phyloP scores from a whole-genome alignment of 768 basidiomycete genomes.

The Flagelloscypha sp. region DNA sequence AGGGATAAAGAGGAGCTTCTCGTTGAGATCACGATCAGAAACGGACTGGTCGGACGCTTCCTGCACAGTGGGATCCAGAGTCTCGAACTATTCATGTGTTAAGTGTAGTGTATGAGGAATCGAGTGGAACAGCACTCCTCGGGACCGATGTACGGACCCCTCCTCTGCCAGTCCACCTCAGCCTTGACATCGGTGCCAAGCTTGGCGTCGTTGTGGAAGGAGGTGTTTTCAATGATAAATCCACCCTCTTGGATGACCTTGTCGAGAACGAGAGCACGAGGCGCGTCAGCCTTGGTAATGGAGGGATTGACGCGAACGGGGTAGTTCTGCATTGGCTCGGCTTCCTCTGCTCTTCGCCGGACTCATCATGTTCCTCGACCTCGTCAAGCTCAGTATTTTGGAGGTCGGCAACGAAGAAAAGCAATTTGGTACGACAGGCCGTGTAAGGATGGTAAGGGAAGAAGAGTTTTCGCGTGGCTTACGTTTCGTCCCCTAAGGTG shows the following conservation, averaged over 20 bases:
- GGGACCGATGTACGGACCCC: constrained; percentile 89
- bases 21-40: constrained; percentile 83
- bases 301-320: constrained; percentile 75
- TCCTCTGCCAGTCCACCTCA: constrained; percentile 90
- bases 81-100: constrained; percentile 60
- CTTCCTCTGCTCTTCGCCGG: constrained; percentile 26
- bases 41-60: constrained; percentile 88
- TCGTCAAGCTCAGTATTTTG: no score
- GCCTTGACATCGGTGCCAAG: constrained; percentile 71
- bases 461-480: constrained; percentile 24
- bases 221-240: constrained; percentile 84
- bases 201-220: constrained; percentile 69
- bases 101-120: no score
- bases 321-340: constrained; percentile 35
- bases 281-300: constrained; percentile 62
- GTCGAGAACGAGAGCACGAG: constrained; percentile 73
- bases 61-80: constrained; percentile 80
- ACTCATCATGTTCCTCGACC: constrained; percentile 29
- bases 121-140: constrained; percentile 38
- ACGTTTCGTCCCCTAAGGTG: constrained; percentile 88
- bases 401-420: constrained; percentile 91
- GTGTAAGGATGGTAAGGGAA: no score
- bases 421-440: constrained; percentile 61
- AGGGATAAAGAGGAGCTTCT: constrained; percentile 72
- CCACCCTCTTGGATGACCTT: constrained; percentile 69